Conservation (phyloP, 805 yeast species). For the Ogataea wickerhamii region DNA sequence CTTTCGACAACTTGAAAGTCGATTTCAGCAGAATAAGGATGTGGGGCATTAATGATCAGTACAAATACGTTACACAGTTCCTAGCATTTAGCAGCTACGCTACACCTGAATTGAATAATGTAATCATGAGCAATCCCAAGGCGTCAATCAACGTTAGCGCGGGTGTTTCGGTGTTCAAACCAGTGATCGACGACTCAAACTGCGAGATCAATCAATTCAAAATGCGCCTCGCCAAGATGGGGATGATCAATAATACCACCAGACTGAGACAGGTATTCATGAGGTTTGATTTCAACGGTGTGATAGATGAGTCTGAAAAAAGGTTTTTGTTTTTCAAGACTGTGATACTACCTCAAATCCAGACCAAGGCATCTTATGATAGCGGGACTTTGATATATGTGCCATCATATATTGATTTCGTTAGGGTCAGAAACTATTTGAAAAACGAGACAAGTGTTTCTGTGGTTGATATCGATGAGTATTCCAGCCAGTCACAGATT, state of each 20-base stretch:
- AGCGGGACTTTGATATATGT: slow-evolving; percentile 77
- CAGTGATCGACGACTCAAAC: slow-evolving; percentile 38
- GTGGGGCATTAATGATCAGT: slow-evolving; percentile 88
- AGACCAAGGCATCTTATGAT: slow-evolving; percentile 56
- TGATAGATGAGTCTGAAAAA: slow-evolving; percentile 71
- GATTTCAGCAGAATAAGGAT: slow-evolving; percentile 89
- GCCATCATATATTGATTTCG: slow-evolving; percentile 83
- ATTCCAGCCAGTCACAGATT: slow-evolving; percentile 66
- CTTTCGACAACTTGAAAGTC: slow-evolving; percentile 56
- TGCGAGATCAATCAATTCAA: slow-evolving; percentile 67
- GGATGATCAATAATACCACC: slow-evolving; percentile 34
- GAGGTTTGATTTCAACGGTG: slow-evolving; percentile 57
- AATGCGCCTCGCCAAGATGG: slow-evolving; percentile 24
- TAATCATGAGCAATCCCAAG: slow-evolving; percentile 43
- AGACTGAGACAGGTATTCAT: slow-evolving; percentile 66
- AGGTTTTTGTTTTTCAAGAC: slow-evolving; percentile 79
- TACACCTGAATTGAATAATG: slow-evolving; percentile 77
- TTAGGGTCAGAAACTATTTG: slow-evolving; percentile 71
- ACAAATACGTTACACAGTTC: slow-evolving; percentile 69
- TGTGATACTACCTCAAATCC: slow-evolving; percentile 67
- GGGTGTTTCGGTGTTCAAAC: slow-evolving; percentile 59
- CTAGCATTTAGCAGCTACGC: slow-evolving; percentile 69
- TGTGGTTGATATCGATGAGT: slow-evolving; percentile 78
- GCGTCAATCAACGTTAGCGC: slow-evolving; percentile 45
- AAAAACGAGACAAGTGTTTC: slow-evolving; percentile 58